Base-by-base conservation (phyloP, 495 filamentous ascomycete genomes). In the Podospora anserina region DNA sequence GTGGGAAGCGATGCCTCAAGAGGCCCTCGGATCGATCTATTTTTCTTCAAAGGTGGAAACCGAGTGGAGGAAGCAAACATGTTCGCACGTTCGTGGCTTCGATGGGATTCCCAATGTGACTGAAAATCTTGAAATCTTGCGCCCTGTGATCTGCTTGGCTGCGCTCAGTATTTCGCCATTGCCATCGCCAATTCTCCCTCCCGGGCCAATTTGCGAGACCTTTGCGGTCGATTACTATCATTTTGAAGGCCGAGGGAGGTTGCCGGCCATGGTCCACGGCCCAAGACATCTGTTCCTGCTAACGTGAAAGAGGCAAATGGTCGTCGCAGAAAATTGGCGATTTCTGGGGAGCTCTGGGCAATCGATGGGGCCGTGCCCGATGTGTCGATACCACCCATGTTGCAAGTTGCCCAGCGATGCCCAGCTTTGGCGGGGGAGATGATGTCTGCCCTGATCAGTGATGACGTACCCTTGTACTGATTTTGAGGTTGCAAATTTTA, bases 401-500 rank as follows among this genome's bases (percentile, higher is more conserved):
- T 13, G 15, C 39, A 58, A 18, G 23, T 27, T 58, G 56, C 56
- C 56, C 56, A 58, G 56, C 59, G 27, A 61, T 20, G 19, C 59
- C 59, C 19, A 28, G 16, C 19, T 7, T 58, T 58, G 56, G 56
- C 13, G 56, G 56, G 56, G 56, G 3, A 58, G 19, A 58, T 58
- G 56, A 58, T 58, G 19, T 58, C 56, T 58, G n/a, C 23, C n/a
- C 19, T 9, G 5, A 20, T 58, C 56, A 27, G 15, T 49, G 39
- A 49, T 58, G 56, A 58, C 56, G 56, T 58, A 58, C 19, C 56
- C 18, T 27, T 58, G 56, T 58, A 58, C 56, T 19, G 56, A 20
- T 58, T 27, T 58, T 58, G n/a, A 5, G 5, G 23, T 49, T 49
- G 9, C 13, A 49, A 49, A 49, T 49, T 49, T 49, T 5, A 49